phyloP scores from a whole-genome alignment of 192 early-diverging fungal species.

The Coemansia sp. region DNA sequence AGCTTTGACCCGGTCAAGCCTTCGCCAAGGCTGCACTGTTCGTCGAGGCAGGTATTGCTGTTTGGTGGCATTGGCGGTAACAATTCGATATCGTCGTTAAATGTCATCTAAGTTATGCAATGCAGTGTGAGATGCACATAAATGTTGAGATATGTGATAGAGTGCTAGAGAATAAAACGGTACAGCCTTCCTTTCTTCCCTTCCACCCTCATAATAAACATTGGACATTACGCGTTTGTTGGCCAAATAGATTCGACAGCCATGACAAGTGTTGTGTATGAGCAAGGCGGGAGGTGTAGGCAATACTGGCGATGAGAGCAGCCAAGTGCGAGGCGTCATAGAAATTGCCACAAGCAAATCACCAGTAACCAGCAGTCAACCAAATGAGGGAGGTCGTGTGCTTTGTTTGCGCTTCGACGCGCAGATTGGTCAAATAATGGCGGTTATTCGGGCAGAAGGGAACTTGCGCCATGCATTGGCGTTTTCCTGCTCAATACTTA shows the following conservation, averaged over 20 bases:
- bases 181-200: background rate
- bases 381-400: background rate
- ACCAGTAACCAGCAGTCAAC: no score
- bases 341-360: background rate
- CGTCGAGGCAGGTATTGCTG: background rate
- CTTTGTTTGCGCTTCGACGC: no score
- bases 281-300: background rate
- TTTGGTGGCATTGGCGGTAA: background rate
- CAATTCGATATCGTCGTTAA: conserved; percentile 7
- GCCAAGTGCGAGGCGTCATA: background rate
- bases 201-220: background rate
- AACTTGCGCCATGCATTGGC: no score
- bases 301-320: background rate
- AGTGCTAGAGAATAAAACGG: background rate
- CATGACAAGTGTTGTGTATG: background rate
- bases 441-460: no score
- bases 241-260: background rate
- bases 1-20: background rate
- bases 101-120: background rate
- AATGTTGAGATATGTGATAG: background rate
- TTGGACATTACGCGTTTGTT: background rate
- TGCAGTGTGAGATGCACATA: background rate
- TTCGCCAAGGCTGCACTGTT: background rate
- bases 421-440: no score
- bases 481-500: no score